Percentiles rank a stretch among this genome's conserved stretches.
phyloP scores from a whole-genome alignment of 179 eudicot species.

The Nepenthes alata region DNA sequence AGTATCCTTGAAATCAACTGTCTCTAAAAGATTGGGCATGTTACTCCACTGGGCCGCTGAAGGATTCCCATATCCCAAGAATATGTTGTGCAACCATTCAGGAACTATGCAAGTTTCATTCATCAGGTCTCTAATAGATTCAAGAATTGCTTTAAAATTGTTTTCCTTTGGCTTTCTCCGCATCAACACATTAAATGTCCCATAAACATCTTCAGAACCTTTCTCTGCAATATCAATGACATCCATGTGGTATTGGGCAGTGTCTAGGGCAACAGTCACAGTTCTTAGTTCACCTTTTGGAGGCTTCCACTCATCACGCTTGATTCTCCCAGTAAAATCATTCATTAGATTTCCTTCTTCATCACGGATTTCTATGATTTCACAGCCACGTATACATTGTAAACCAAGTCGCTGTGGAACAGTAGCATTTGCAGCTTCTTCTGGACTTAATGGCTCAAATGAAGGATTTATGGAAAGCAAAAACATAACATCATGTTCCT shows the following conservation, averaged over 20 bases:
- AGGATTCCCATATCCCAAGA: constrained; percentile 96
- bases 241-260: constrained; percentile 99
- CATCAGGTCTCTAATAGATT: constrained; percentile 95
- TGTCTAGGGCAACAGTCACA: constrained; percentile 82
- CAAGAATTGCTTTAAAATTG: constrained; percentile 92
- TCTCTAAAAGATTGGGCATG: constrained; percentile 82
- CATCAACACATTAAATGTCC: constrained; percentile 79
- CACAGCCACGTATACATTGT: constrained; percentile 98
- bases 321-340: constrained; percentile 91
- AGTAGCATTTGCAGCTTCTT: constrained; percentile 77
- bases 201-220: constrained; percentile 85
- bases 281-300: constrained; percentile 96
- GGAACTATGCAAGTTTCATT: constrained; percentile 97
- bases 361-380: constrained; percentile 83
- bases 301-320: constrained; percentile 98
- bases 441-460: constrained; percentile 85
- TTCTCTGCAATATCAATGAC: constrained; percentile 90
- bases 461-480: constrained; percentile 82
- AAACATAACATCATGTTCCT: constrained; percentile 94
- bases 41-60: constrained; percentile 96
- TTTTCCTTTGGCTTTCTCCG: constrained; percentile 98
- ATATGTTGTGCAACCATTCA: constrained; percentile 91
- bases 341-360: constrained; percentile 91
- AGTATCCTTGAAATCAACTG: constrained; percentile 88
- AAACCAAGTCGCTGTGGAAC: constrained; percentile 91